Percentiles rank a stretch among this genome's conserved stretches.
Conservation (phyloP, 345 rosid genomes). For the Ricinus communis region DNA sequence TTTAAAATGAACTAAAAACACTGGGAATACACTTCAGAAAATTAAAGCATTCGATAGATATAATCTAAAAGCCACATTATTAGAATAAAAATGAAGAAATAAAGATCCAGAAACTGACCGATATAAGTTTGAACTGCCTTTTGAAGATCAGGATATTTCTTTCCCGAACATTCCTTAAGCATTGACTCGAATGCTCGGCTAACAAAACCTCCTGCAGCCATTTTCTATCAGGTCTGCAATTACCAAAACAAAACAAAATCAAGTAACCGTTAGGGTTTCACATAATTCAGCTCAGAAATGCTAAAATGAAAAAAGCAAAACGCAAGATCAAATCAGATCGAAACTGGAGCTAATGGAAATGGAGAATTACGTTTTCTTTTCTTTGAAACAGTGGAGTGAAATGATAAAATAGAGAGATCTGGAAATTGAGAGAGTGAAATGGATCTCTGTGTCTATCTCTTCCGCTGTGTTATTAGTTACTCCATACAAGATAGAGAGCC, state of each 20-base stretch:
- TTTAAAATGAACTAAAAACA: not conserved
- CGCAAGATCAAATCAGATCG: not conserved
- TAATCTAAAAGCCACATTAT: not conserved
- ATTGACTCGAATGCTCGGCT: constrained; percentile 92
- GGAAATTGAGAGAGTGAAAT: not conserved
- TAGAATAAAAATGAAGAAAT: not conserved
- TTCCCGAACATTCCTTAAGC: constrained; percentile 86
- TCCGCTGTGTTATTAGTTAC: not conserved
- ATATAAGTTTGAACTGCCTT: constrained; percentile 72
- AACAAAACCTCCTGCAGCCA: constrained; percentile 94
- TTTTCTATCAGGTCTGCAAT: constrained; percentile 12
- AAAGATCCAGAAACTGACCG: constrained; percentile 42
- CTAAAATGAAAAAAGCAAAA: not conserved
- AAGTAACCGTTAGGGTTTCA: not conserved
- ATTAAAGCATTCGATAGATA: too few species aligned
- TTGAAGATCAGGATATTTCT: constrained; percentile 83
- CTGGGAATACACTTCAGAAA: not conserved
- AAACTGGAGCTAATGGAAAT: too few species aligned
- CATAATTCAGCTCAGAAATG: constrained; percentile 2
- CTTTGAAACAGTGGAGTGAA: too few species aligned
- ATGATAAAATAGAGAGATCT: constrained; percentile 5
- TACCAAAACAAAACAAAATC: not conserved
- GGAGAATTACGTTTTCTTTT: not conserved
- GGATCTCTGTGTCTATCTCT: not conserved
- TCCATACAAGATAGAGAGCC: not conserved